Evolutionary conservation across 768 basidiomycete genomes (phyloP), one percentile per base, ranked within the genome.

Genomic region (Harrya chromipes): DNA sequence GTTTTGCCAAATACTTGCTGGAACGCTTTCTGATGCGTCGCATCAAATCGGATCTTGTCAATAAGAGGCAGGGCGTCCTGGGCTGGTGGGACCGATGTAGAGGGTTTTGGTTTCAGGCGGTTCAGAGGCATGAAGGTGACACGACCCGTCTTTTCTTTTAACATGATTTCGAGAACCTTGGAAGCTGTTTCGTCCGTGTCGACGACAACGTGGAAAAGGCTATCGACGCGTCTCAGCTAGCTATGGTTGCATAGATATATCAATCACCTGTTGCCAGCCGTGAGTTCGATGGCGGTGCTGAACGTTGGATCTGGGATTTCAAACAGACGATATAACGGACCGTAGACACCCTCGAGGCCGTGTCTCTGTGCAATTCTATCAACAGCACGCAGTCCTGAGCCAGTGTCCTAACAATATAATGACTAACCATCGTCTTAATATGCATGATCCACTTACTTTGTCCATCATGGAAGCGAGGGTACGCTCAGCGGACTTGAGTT

Each of bases 71-170:
- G 84, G 0, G 86, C 85, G 53, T 90, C 87, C 51, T 84, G 79
- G 0, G 84, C 86, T 40, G 78, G 80, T 9, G 85, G 85, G 17
- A 81, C 72, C 12, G 60, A 62, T 0, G 79, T 74, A 1, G 76
- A 73, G 33, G 76, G 76, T 55, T 88, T 90, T 46, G 88, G 87
- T 59, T 87, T 85, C 50, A 99, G 82, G 13, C 97, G 87, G 68
- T 98, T 98, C 35, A 99, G 80, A 17, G 97, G 97, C 87, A 99
- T 94, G 72, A 98, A 97, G 0, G 97, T 99, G 8, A 99, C 90
- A 43, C 97, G 85, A 2, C 95, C 97, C 11, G 83, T 88, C 66
- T 89, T 91, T 65, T 98, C 94, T 61, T 84, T 84, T 59, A 94
- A 73, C 95, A 99, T 97, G 56, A 87, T 74, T 17, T 97, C 90